A percentile compares a stretch with the other conserved stretches of the same genome.
These are phyloP conservation scores for Nakaseomyces delphensis DNA, from an alignment of 1,139 yeast genomes.

Conservation along the genomic window DNA sequence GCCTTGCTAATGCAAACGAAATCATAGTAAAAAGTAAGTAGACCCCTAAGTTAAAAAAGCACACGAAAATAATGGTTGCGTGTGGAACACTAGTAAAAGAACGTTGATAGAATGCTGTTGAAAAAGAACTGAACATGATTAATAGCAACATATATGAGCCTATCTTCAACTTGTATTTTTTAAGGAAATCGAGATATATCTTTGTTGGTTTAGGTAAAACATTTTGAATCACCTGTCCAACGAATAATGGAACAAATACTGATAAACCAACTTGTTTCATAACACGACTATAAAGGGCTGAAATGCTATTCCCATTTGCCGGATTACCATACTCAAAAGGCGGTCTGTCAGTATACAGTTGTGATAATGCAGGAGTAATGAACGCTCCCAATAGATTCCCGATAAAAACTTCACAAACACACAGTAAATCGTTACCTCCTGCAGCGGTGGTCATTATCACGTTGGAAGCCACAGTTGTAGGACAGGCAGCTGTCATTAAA, in stretches of 20 bases:
- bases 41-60: constrained; percentile 72
- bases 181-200: constrained; percentile 42
- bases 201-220: constrained; percentile 55
- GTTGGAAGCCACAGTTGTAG: constrained; percentile 84
- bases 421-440: constrained; percentile 68
- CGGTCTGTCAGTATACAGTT: constrained; percentile 49
- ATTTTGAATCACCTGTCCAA: constrained; percentile 78
- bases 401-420: constrained; percentile 74
- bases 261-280: constrained; percentile 82
- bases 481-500: constrained; percentile 76
- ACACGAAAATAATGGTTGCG: constrained; percentile 61
- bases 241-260: constrained; percentile 74
- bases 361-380: constrained; percentile 74
- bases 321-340: constrained; percentile 81
- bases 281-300: constrained; percentile 57
- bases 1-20: constrained; percentile 54
- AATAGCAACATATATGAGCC: constrained; percentile 71
- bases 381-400: constrained; percentile 83
- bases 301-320: constrained; percentile 45
- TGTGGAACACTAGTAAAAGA: constrained; percentile 68
- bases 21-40: constrained; percentile 65
- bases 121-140: constrained; percentile 77
- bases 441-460: constrained; percentile 87
- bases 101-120: constrained; percentile 76
- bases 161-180: constrained; percentile 56